Percentiles rank a stretch among this genome's conserved stretches.
Evolutionary conservation across 495 filamentous ascomycete genomes (phyloP).

Genomic region (Monascus purpureus): DNA sequence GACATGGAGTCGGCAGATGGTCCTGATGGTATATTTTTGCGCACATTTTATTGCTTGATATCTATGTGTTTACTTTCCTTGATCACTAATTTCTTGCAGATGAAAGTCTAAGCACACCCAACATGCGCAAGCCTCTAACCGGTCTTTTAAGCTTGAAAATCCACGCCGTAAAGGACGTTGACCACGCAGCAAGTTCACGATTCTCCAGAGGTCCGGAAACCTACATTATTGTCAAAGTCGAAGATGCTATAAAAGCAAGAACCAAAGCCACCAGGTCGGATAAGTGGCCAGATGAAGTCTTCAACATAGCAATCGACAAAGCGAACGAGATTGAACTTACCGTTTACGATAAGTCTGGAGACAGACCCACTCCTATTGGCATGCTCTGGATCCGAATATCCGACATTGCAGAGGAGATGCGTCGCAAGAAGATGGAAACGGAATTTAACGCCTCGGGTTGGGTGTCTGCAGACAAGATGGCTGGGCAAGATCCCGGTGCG

Average conservation of each 20-base stretch:
- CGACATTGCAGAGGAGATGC: conserved; percentile 94
- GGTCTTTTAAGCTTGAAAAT: conserved; percentile 79
- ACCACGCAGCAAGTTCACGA: conserved; percentile 75
- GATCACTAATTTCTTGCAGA: conserved; percentile 38
- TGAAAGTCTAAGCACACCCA: conserved; percentile 91
- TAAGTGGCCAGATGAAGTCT: conserved; percentile 79
- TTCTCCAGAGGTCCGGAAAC: conserved; percentile 89
- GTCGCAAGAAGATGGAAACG: conserved; percentile 90
- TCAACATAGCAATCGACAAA: conserved; percentile 88
- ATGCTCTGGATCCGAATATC: conserved; percentile 95
- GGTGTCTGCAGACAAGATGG: conserved; percentile 94
- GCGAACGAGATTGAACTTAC: conserved; percentile 97
- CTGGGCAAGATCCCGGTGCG: conserved; percentile 1
- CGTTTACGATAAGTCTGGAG: conserved; percentile 84
- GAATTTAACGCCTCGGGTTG: conserved; percentile 84
- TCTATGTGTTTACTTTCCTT: conserved; percentile 1
- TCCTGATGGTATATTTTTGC: conserved; percentile 55
- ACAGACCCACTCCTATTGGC: conserved; percentile 82
- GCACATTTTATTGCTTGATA: neutral
- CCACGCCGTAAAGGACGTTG: conserved; percentile 81
- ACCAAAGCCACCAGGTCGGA: conserved; percentile 82
- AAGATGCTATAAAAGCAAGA: conserved; percentile 77
- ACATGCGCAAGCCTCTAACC: conserved; percentile 82
- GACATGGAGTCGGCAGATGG: conserved; percentile 75
- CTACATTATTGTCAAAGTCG: conserved; percentile 88